Evolutionary conservation across 345 rosid genomes (phyloP).

Genomic region (Moricandia moricandioides): DNA sequence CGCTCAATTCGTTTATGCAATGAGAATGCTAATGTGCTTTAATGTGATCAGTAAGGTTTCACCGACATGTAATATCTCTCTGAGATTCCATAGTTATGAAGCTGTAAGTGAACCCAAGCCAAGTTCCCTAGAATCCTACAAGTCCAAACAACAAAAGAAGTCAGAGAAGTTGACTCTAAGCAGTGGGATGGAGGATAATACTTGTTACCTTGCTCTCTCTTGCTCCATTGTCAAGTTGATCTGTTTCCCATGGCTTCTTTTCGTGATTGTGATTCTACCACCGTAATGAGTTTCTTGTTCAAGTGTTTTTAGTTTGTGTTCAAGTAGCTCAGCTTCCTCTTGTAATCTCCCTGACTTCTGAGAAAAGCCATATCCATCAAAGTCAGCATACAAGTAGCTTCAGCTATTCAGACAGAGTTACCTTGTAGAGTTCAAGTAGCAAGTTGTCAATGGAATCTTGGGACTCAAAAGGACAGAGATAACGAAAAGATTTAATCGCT

Average conservation of each 20-base stretch:
- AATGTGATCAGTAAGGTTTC: not conserved
- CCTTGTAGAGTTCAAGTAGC: conserved; percentile 83
- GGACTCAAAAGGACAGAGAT: conserved; percentile 65
- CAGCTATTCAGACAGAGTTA: not conserved
- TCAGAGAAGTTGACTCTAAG: not conserved
- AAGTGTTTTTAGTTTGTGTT: conserved; percentile 20
- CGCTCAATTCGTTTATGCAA: not conserved
- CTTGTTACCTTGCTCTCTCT: conserved; percentile 16
- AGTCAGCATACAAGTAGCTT: not conserved
- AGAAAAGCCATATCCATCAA: not conserved
- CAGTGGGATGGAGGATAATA: not conserved
- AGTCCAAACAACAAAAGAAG: not conserved
- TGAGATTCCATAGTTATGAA: conserved; percentile 61
- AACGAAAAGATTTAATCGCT: conserved; percentile 72
- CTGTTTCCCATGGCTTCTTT: not conserved
- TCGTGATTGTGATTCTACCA: not conserved
- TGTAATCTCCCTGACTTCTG: conserved; percentile 30
- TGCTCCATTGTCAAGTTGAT: conserved; percentile 14
- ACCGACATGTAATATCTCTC: conserved; percentile 62
- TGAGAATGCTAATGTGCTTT: not conserved
- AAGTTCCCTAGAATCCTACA: conserved; percentile 68
- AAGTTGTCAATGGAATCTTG: conserved; percentile 84
- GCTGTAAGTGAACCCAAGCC: conserved; percentile 79
- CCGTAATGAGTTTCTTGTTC: not conserved
- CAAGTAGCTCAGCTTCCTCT: conserved; percentile 32